Base-by-base conservation (phyloP, 108 stramenopile species). In the Seminavis robusta region DNA sequence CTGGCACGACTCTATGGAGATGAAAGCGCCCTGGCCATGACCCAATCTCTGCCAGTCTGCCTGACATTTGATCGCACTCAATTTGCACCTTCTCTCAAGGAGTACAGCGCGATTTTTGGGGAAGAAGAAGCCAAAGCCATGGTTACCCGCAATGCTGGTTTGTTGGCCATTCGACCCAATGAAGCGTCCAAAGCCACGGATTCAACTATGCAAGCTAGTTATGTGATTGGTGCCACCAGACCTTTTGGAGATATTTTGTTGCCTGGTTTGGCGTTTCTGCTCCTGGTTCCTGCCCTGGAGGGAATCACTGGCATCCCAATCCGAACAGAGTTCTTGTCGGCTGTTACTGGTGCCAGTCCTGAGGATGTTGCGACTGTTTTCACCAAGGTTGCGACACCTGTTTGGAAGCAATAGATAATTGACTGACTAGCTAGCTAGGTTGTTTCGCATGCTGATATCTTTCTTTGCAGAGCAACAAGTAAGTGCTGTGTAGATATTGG, bases 1-100 rank as follows among this genome's bases (percentile, higher is more conserved):
- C 58, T 94, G 47, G 89, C 84, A 33, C 67, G 56, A 15, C 34
- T 94, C 3, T 94, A 94, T 55, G 92, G 92, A 40, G 87, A 83
- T 9, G 89, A 90, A 6, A 66, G 74, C 17, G 89, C 92, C 3
- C 32, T 91, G 44, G 57, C 77, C 36, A 94, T 94, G 89, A 85
- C 87, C 42, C 83, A 84, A 62, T 67, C 70, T 26, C 57, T 83
- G 44, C 90, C 94, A 0, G 48, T 69, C 28, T 59, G 76, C 47
- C 56, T 94, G 32, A 84, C 88, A 8, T 92, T 90, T 59, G 71
- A 90, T 40, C 47, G 47, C 7, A 65, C 50, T 0, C 55, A 75
- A 27, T 90, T 94, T 72, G 57, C 53, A 41, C 65, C 70, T 0
- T 65, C 67, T 41, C 65, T 90, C 23, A 68, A 65, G 9, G 79